phyloP scores from a whole-genome alignment of 163 green algal species.

The Scenedesmus sp. region DNA sequence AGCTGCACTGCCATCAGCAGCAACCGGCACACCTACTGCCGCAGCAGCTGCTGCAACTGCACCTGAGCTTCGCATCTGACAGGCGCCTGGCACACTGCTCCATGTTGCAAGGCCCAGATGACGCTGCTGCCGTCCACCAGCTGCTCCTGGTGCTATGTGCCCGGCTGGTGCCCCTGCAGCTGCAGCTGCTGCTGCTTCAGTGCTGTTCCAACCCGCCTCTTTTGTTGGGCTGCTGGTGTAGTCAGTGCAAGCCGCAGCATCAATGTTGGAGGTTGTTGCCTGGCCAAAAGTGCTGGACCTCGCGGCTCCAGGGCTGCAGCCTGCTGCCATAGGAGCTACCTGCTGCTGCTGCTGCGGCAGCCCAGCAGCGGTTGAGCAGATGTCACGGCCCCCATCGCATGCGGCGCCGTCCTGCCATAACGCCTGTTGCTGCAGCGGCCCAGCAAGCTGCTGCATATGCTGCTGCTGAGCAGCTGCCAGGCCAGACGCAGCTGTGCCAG shows the following conservation, averaged over 20 bases:
- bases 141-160: slow-evolving; percentile 1
- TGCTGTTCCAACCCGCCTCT: not conserved
- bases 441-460: slow-evolving; percentile 1
- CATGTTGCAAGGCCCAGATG: not conserved
- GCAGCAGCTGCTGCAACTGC: not conserved
- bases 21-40: not conserved
- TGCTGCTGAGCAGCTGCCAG: slow-evolving; percentile 16
- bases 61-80: not conserved
- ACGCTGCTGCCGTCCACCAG: not conserved
- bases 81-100: not conserved
- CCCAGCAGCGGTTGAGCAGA: not conserved
- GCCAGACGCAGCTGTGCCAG: slow-evolving; percentile 19
- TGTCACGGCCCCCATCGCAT: not conserved
- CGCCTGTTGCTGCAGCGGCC: not conserved
- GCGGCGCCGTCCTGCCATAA: not conserved
- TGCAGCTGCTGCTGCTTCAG: not conserved
- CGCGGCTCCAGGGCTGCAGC: not conserved
- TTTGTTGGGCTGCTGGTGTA: not conserved
- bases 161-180: not conserved
- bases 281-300: not conserved
- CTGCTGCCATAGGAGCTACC: not conserved
- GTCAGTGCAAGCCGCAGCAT: not conserved
- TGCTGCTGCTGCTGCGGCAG: not conserved
- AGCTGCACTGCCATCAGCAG: not conserved
- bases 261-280: too few relatives aligned